Percentiles rank a stretch among this genome's conserved stretches.
phyloP scores from a whole-genome alignment of 331 rosid genomes.

The Dryas integrifolia region DNA sequence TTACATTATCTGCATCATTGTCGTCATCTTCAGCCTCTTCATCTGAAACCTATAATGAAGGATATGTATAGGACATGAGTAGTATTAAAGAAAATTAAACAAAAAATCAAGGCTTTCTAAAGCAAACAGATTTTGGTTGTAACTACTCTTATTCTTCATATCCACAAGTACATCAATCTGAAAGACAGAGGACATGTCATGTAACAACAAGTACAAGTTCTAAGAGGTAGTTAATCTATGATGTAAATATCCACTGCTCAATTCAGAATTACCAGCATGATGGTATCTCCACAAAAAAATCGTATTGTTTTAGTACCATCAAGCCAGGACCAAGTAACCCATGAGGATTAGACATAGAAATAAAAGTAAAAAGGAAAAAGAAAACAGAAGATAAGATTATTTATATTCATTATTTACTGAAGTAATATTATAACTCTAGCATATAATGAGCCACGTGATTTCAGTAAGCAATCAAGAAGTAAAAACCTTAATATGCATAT shows the following conservation, averaged over 20 bases:
- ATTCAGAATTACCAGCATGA: neutral
- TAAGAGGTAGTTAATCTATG: constrained; percentile 1
- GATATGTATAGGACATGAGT: constrained; percentile 21
- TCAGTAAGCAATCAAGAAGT: neutral
- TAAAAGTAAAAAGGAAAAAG: neutral
- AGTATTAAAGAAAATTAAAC: constrained; percentile 13
- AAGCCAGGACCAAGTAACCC: neutral
- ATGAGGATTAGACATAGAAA: neutral
- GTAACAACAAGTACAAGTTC: neutral
- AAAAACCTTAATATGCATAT: neutral
- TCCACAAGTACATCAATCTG: neutral
- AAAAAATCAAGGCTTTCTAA: constrained; percentile 3
- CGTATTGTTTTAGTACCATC: neutral
- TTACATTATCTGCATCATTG: constrained; percentile 27
- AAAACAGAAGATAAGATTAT: neutral
- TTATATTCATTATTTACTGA: neutral
- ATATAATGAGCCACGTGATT: constrained; percentile 1
- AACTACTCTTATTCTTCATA: neutral
- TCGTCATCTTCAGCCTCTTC: constrained; percentile 45
- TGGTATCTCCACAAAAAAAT: neutral
- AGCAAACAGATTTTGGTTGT: constrained; percentile 7
- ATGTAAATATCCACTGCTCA: neutral
- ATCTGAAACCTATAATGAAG: constrained; percentile 51
- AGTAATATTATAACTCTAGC: neutral
- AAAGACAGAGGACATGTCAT: neutral